These are phyloP conservation scores for Ascochyta viciae-villosae DNA, from an alignment of 2,329 filamentous ascomycete species.

Conservation along the genomic window DNA sequence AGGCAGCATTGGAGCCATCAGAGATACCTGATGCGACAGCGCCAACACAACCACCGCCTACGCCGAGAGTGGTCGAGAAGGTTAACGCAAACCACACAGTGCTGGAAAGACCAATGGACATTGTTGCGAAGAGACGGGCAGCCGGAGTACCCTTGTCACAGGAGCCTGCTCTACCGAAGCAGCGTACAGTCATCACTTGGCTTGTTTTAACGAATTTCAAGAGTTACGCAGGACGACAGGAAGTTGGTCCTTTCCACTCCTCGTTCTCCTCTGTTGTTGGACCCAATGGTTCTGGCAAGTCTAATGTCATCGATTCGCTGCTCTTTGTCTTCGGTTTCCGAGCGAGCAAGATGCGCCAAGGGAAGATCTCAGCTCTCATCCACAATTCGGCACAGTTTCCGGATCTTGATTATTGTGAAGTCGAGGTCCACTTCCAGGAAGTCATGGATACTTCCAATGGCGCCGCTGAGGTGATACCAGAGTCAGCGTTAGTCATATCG, in stretches of 20 bases:
- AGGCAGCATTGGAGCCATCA: constrained; percentile 10
- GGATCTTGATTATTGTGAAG: constrained; percentile 88
- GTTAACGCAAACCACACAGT: constrained; percentile 79
- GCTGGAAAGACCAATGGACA: constrained; percentile 90
- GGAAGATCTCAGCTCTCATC: constrained; percentile 96
- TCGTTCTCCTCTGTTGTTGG: constrained; percentile 98
- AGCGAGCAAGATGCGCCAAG: constrained; percentile 98
- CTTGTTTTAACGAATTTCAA: constrained; percentile 97
- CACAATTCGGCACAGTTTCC: constrained; percentile 93
- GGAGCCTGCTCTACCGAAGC: constrained; percentile 78
- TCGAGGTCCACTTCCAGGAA: constrained; percentile 95
- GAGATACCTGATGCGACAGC: constrained; percentile 8
- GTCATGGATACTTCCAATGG: constrained; percentile 86
- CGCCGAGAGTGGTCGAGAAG: constrained; percentile 63
- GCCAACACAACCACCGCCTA: constrained; percentile 50
- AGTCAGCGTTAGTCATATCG: constrained; percentile 87
- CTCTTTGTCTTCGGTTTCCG: constrained; percentile 99
- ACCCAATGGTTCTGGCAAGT: constrained; percentile 97
- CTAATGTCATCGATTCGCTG: constrained; percentile 97
- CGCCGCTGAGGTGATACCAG: constrained; percentile 76
- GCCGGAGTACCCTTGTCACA: constrained; percentile 66
- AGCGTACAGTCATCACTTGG: constrained; percentile 91
- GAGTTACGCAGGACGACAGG: constrained; percentile 93
- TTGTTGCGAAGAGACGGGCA: constrained; percentile 84
- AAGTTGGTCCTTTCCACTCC: constrained; percentile 94